Percentiles rank a stretch among this genome's conserved stretches.
These are phyloP conservation scores for Carex pumila DNA, from an alignment of 176 grass and related monocot genomes.

Conservation along the genomic window DNA sequence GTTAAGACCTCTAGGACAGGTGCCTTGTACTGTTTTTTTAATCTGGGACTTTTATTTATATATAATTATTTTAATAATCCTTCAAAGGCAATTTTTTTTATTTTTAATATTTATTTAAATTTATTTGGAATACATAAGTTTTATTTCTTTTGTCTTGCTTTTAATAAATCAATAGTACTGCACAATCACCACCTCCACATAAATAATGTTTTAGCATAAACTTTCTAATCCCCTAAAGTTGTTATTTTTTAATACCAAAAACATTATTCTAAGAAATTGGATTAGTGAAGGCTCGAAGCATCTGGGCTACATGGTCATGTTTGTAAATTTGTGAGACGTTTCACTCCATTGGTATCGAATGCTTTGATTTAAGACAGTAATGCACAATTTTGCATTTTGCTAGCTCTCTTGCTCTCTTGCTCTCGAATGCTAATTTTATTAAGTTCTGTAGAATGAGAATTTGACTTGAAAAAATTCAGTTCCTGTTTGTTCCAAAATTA, in stretches of 20 bases:
- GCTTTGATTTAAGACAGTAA: not conserved
- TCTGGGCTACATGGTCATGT: not conserved
- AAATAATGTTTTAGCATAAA: not conserved
- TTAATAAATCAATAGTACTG: not conserved
- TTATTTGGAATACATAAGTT: not conserved
- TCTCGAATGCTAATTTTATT: not conserved
- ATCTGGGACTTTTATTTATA: not conserved
- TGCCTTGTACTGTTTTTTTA: constrained; percentile 12
- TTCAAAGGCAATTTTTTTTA: not conserved
- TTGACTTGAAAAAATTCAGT: not conserved
- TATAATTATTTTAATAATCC: not conserved
- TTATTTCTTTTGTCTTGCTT: not conserved
- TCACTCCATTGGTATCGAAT: not conserved
- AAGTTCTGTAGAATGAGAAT: not conserved
- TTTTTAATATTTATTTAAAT: not conserved
- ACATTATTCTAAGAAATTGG: not conserved
- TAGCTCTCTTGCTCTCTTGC: not conserved
- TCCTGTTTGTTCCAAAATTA: not conserved
- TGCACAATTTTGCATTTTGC: not conserved
- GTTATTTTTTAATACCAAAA: not conserved
- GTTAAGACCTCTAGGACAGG: constrained; percentile 65
- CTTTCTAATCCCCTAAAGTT: not conserved
- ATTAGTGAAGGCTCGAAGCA: not conserved
- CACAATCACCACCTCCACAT: not conserved
- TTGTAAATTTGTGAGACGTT: not conserved